Percentiles rank a stretch among this genome's conserved stretches.
These are phyloP conservation scores for Spergularia bocconei DNA, from an alignment of 148 eudicot species.

Conservation along the genomic window DNA sequence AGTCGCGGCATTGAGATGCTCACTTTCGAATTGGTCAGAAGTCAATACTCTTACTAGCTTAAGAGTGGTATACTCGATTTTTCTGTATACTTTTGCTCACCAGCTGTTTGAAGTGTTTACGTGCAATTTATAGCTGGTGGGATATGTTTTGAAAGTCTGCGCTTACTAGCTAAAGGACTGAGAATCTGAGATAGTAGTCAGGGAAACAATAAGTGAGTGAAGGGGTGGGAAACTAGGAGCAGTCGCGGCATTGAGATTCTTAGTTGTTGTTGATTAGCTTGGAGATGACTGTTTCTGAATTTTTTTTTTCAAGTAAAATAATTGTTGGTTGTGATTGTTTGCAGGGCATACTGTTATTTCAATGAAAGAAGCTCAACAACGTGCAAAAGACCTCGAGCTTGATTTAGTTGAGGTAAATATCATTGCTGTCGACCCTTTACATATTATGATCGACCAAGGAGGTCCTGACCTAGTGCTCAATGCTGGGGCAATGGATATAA, in stretches of 20 bases:
- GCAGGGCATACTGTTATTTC: slow-evolving; percentile 60
- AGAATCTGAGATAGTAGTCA: not conserved
- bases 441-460: not conserved
- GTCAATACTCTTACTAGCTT: no score
- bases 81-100: not conserved
- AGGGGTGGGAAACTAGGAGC: not conserved
- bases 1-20: no score
- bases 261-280: not conserved
- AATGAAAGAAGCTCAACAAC: slow-evolving; percentile 49
- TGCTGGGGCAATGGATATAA: not conserved
- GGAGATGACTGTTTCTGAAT: not conserved
- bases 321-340: slow-evolving; percentile 12
- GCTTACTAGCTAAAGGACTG: not conserved
- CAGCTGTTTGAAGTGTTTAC: not conserved
- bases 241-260: not conserved
- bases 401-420: slow-evolving; percentile 78
- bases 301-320: not conserved
- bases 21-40: not conserved
- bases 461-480: not conserved
- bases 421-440: not conserved
- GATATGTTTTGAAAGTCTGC: not conserved
- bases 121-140: not conserved
- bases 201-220: not conserved
- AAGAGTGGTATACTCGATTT: not conserved
- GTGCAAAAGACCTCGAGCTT: slow-evolving; percentile 43